Evolutionary conservation across 805 yeast genomes (phyloP), one percentile per base, ranked within the genome.

Genomic region (Myxozyma vanderwaltii): DNA sequence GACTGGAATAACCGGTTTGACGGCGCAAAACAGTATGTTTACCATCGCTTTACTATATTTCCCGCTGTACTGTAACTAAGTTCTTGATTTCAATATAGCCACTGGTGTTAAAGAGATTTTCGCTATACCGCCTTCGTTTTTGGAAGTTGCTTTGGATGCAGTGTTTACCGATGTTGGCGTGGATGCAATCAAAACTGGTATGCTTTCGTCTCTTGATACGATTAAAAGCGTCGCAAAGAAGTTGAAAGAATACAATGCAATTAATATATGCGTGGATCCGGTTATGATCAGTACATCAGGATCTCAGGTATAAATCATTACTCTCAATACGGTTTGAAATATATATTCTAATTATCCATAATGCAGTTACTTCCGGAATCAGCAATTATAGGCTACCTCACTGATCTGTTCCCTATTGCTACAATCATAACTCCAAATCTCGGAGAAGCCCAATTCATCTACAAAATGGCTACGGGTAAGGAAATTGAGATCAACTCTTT

Each of bases 221-320:
- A 78, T 85, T 12, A 73, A 72, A 1, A 81, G 79, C 0, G 72
- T 88, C 43, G 63, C 70, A 3, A 73, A 72, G 5, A 72, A 74
- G 50, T 59, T 82, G 27, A 68, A 66, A 1, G 65, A 71, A 33
- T 66, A 72, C 41, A 71, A 73, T 24, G 63, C 35, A 1, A 67
- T 71, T 1, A 72, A 77, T 3, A 65, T 89, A 21, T 83, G 89
- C 1, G 77, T 90, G 44, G 97, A 90, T 70, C 96, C 97, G 0
- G 96, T 90, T 4, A 81, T 90, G 82, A 84, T 86, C 8, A 84
- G 94, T 2, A 88, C 96, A 0, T 83, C 94, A 0, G 96, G 96
- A 0, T 79, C 82, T 19, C 69, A 74, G 2, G 65, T 60, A 44
- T 12, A 64, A n/a, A n/a, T 29, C 51, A n/a, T 5, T 12, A 19